These are phyloP conservation scores for Glonium stellatum DNA, from an alignment of 495 filamentous ascomycete species.

Conservation along the genomic window DNA sequence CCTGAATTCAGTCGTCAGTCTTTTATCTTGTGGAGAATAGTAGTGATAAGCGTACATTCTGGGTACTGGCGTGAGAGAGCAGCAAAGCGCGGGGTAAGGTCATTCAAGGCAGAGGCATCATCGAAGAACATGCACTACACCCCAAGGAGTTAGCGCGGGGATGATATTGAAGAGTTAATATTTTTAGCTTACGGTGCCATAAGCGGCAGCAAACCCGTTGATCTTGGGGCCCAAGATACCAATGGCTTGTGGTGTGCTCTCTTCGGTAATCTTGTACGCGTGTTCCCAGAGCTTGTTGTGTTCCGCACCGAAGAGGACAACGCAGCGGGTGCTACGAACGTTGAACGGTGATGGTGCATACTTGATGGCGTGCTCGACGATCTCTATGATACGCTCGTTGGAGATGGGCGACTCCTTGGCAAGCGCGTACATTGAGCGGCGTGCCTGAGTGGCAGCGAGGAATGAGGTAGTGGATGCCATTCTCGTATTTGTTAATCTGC, in stretches of 20 bases:
- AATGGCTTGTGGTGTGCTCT: slow-evolving; percentile 11
- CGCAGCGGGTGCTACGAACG: slow-evolving; percentile 30
- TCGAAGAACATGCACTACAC: slow-evolving; percentile 21
- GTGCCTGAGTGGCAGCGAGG: slow-evolving; percentile 28
- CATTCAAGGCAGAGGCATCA: slow-evolving; percentile 12
- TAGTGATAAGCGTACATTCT: slow-evolving; percentile 9
- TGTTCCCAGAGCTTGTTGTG: slow-evolving; percentile 35
- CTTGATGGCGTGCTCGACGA: slow-evolving; percentile 26
- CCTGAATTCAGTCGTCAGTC: background rate
- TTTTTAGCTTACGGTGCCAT: slow-evolving; percentile 18
- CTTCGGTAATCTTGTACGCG: slow-evolving; percentile 21
- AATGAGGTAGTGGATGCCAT: slow-evolving; percentile 28
- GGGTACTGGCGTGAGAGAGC: slow-evolving; percentile 16
- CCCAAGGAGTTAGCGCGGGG: background rate
- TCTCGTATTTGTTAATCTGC: background rate
- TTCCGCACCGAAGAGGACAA: slow-evolving; percentile 34
- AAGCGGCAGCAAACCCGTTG: slow-evolving; percentile 14
- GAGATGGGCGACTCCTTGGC: slow-evolving; percentile 32
- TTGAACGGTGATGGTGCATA: slow-evolving; percentile 36
- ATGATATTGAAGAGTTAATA: background rate
- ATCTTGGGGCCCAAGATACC: slow-evolving; percentile 17
- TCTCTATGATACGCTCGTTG: slow-evolving; percentile 31
- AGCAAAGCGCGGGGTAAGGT: slow-evolving; percentile 12
- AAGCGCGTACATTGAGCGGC: slow-evolving; percentile 33
- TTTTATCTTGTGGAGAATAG: background rate